A percentile compares a stretch with the other conserved stretches of the same genome.
Evolutionary conservation across 495 filamentous ascomycete species (phyloP).

Genomic region (Sordaria brevicollis): DNA sequence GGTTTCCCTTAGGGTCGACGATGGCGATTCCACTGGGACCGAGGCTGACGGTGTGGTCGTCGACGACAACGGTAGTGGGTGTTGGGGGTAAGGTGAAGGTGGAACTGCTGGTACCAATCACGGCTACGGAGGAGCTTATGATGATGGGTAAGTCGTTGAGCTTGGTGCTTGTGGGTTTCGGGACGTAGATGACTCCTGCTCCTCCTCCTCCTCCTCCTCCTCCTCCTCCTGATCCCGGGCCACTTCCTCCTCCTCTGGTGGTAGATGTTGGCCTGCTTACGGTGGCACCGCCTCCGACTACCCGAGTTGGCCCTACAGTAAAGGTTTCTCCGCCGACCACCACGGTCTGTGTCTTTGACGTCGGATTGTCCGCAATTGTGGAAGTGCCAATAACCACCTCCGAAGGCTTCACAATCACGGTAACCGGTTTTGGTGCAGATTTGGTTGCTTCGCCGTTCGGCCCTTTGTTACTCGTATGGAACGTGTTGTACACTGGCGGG

Average conservation of each 20-base stretch:
- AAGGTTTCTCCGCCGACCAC: slow-evolving; percentile 33
- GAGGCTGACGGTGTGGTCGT: slow-evolving; percentile 37
- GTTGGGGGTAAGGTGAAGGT: slow-evolving; percentile 30
- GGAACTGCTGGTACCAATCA: slow-evolving; percentile 30
- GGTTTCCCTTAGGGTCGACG: slow-evolving; percentile 13
- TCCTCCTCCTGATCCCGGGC: too few species aligned
- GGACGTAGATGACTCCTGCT: slow-evolving; percentile 12
- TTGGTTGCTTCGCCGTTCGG: slow-evolving; percentile 2
- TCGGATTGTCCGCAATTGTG: slow-evolving; percentile 29
- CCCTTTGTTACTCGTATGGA: slow-evolving; percentile 1
- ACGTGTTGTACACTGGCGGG: slow-evolving; percentile 21
- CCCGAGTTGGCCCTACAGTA: slow-evolving; percentile 28
- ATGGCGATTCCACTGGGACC: slow-evolving; percentile 34
- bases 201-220: not conserved
- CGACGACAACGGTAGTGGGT: slow-evolving; percentile 10
- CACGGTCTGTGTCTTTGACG: slow-evolving; percentile 24
- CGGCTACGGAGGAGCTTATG: slow-evolving; percentile 27
- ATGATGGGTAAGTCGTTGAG: slow-evolving; percentile 32
- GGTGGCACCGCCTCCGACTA: slow-evolving; percentile 31
- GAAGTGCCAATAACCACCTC: slow-evolving; percentile 31
- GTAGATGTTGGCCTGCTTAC: slow-evolving; percentile 22
- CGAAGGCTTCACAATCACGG: slow-evolving; percentile 28
- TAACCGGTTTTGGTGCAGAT: slow-evolving; percentile 12
- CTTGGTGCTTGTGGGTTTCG: slow-evolving; percentile 25
- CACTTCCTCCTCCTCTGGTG: not conserved